A percentile compares a stretch with the other conserved stretches of the same genome.
phyloP scores from a whole-genome alignment of 179 eudicot species.

The Beta macrorhiza region DNA sequence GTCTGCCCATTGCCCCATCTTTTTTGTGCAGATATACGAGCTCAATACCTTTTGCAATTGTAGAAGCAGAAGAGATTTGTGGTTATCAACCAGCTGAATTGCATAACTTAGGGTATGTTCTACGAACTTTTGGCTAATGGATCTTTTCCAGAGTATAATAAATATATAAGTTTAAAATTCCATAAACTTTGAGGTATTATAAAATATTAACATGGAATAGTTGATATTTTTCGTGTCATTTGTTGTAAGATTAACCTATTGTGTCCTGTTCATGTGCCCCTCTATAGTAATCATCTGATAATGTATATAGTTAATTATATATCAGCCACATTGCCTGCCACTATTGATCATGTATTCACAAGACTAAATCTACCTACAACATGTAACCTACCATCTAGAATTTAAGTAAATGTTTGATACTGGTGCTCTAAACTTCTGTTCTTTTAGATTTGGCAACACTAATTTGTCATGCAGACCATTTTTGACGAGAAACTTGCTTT shows the following conservation, averaged over 20 bases:
- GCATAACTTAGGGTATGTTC: constrained; percentile 66
- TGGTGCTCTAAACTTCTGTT: not conserved
- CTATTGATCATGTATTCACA: not conserved
- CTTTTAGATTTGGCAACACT: not conserved
- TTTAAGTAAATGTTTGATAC: constrained; percentile 2
- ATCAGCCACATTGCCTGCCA: not conserved
- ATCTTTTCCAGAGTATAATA: not conserved
- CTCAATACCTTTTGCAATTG: constrained; percentile 71
- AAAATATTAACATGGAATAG: not conserved
- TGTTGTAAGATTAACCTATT: not conserved
- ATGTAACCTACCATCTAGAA: not conserved
- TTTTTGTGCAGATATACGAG: constrained; percentile 36
- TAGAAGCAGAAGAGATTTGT: constrained; percentile 71
- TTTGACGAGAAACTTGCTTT: not conserved
- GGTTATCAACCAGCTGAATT: constrained; percentile 90
- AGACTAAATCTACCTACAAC: not conserved
- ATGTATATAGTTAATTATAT: not conserved
- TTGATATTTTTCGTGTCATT: not conserved
- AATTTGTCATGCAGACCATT: not conserved
- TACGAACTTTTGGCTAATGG: constrained; percentile 5
- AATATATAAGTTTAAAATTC: not conserved
- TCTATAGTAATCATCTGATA: not conserved
- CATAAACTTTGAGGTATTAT: not conserved
- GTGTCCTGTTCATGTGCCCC: not conserved
- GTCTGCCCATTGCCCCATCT: not conserved